Evolutionary conservation across 495 filamentous ascomycete species (phyloP).

Genomic region (Tricharina praecox): DNA sequence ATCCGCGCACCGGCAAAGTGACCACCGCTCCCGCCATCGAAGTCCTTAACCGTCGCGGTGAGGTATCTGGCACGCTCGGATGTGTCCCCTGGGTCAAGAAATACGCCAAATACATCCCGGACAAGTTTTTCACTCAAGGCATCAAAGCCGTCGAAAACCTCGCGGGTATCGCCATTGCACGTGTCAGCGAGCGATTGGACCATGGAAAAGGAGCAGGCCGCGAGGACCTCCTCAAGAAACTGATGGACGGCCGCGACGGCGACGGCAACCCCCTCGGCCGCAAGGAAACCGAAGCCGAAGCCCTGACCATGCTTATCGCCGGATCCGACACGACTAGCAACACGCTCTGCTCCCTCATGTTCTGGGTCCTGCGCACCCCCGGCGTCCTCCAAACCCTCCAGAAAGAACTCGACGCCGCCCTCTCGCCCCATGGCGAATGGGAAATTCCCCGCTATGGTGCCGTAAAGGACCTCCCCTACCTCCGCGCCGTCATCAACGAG

Average conservation of each 20-base stretch:
- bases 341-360: conserved; percentile 73
- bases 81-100: conserved; percentile 44
- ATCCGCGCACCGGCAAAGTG: conserved; percentile 35
- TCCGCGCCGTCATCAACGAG: conserved; percentile 69
- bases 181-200: conserved; percentile 56
- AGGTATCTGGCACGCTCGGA: conserved; percentile 48
- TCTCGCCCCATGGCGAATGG: conserved; percentile 41
- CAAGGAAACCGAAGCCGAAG: conserved; percentile 72
- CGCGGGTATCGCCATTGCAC: conserved; percentile 61
- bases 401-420: conserved; percentile 49
- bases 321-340: conserved; percentile 84
- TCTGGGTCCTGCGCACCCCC: conserved; percentile 52
- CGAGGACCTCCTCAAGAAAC: conserved; percentile 61
- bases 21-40: conserved; percentile 50
- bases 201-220: conserved; percentile 45
- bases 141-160: conserved; percentile 47
- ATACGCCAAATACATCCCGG: conserved; percentile 47
- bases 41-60: conserved; percentile 51
- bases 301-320: conserved; percentile 77
- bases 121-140: conserved; percentile 50
- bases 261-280: conserved; percentile 56
- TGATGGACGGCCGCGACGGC: conserved; percentile 77
- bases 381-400: conserved; percentile 57
- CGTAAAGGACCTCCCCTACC: conserved; percentile 47
- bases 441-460: conserved; percentile 49